phyloP scores from a whole-genome alignment of 2,329 filamentous ascomycete genomes.

The Parastagonospora nodorum region DNA sequence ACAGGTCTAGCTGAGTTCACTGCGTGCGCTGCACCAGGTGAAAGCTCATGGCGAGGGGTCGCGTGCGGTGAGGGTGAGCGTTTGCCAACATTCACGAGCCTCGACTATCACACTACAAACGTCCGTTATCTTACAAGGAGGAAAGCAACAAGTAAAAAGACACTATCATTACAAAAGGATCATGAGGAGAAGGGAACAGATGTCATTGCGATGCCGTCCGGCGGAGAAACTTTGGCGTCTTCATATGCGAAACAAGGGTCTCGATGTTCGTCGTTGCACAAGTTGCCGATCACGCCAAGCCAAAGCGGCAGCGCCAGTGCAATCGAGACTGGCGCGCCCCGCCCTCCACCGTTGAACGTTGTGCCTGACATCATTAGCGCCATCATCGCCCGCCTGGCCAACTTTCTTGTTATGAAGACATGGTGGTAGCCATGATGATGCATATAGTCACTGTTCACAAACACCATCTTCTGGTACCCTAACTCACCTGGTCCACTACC shows the following conservation, averaged over 20 bases:
- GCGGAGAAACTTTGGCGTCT: conserved; percentile 21
- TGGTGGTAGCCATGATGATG: background rate
- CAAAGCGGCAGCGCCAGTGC: conserved; percentile 19
- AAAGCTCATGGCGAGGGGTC: conserved; percentile 31
- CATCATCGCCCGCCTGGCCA: conserved; percentile 18
- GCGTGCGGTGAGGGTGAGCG: conserved; percentile 23
- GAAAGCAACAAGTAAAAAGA: background rate
- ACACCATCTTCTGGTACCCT: too few species aligned
- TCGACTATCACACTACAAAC: conserved; percentile 3
- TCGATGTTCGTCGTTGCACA: conserved; percentile 7
- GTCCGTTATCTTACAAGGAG: background rate
- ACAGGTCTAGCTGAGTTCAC: conserved; percentile 18
- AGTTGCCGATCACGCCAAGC: too few species aligned
- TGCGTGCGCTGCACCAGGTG: conserved; percentile 25
- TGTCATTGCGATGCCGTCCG: conserved; percentile 4
- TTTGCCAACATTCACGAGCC: conserved; percentile 23
- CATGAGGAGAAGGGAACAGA: background rate
- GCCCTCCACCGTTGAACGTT: conserved; percentile 13
- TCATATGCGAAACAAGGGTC: conserved; percentile 15
- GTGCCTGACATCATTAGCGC: conserved; percentile 33
- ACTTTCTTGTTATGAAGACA: conserved; percentile 13
- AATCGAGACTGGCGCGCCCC: conserved; percentile 18
- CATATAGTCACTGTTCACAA: background rate
- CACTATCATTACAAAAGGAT: background rate
- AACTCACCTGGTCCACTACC: background rate